A percentile compares a stretch with the other conserved stretches of the same genome.
Conservation (phyloP, 352 stramenopile genomes). For the Phytophthora pinifolia region DNA sequence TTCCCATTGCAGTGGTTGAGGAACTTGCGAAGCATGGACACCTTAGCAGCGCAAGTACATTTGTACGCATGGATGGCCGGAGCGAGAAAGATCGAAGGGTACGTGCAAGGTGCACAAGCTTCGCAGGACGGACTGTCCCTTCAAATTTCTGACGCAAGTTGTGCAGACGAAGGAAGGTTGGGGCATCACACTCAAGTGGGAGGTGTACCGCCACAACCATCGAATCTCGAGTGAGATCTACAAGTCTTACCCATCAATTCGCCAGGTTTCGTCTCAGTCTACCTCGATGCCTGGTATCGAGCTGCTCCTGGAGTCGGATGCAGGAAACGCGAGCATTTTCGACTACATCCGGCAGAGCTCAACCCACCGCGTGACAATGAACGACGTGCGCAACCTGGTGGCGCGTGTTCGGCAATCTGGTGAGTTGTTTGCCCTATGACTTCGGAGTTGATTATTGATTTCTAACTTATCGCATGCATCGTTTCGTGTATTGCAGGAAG, state of each 20-base stretch:
- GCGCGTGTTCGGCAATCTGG: background rate
- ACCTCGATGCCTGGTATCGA: background rate
- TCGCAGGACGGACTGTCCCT: too few species aligned
- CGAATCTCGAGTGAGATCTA: too few species aligned
- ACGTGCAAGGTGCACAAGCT: too few species aligned
- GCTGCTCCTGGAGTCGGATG: background rate
- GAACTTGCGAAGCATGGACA: conserved; percentile 3
- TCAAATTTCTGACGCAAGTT: too few species aligned
- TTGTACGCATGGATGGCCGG: too few species aligned
- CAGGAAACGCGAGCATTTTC: background rate
- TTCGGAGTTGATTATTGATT: background rate
- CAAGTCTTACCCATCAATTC: too few species aligned
- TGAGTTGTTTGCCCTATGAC: too few species aligned
- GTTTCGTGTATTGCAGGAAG: background rate
- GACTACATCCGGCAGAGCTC: background rate
- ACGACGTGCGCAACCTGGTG: background rate
- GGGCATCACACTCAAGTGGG: too few species aligned
- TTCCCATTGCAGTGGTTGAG: conserved; percentile 1
- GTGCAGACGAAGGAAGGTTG: too few species aligned
- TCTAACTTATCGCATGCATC: background rate
- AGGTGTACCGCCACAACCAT: too few species aligned
- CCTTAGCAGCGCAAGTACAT: background rate
- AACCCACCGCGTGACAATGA: background rate
- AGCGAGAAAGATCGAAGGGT: too few species aligned
- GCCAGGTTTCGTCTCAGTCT: too few species aligned